Conservation (phyloP, 2,329 filamentous ascomycete genomes). For the Fusarium kyushuense region DNA sequence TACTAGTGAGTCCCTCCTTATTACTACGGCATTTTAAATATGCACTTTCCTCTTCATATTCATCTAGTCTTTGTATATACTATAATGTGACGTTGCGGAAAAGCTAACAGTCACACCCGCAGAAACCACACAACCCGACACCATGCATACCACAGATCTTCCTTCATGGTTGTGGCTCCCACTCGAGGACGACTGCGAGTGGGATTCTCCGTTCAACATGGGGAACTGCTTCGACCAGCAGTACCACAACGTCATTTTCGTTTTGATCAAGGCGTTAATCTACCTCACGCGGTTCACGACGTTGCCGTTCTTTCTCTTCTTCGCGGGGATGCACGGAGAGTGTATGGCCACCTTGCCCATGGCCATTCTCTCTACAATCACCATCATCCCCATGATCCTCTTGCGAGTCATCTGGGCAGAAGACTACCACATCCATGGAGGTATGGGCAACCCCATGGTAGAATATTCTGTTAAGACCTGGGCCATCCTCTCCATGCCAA, state of each 20-base stretch:
- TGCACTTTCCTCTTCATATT: background rate
- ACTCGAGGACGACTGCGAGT: slow-evolving; percentile 19
- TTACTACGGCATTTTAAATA: background rate
- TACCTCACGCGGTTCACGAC: slow-evolving; percentile 5
- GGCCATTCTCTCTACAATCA: background rate
- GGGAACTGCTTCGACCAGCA: slow-evolving; percentile 21
- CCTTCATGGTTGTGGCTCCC: slow-evolving; percentile 19
- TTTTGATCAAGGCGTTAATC: slow-evolving; percentile 4
- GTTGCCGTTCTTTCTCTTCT: slow-evolving; percentile 5
- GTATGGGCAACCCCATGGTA: slow-evolving; percentile 1
- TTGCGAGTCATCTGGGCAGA: slow-evolving; percentile 4
- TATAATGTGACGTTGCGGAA: background rate
- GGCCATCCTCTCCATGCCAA: slow-evolving; percentile 10
- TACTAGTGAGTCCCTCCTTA: slow-evolving; percentile 9
- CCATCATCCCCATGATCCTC: background rate
- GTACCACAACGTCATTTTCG: slow-evolving; percentile 22
- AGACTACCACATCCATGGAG: background rate
- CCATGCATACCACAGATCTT: slow-evolving; percentile 10
- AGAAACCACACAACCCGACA: background rate
- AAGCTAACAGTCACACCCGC: slow-evolving; percentile 1
- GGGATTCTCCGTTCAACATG: slow-evolving; percentile 18
- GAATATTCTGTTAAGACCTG: slow-evolving; percentile 12
- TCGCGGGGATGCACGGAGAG: slow-evolving; percentile 1
- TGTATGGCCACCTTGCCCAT: slow-evolving; percentile 1
- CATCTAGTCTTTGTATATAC: background rate